These are phyloP conservation scores for Moricandia arvensis DNA, from an alignment of 345 rosid genomes.

Conservation along the genomic window DNA sequence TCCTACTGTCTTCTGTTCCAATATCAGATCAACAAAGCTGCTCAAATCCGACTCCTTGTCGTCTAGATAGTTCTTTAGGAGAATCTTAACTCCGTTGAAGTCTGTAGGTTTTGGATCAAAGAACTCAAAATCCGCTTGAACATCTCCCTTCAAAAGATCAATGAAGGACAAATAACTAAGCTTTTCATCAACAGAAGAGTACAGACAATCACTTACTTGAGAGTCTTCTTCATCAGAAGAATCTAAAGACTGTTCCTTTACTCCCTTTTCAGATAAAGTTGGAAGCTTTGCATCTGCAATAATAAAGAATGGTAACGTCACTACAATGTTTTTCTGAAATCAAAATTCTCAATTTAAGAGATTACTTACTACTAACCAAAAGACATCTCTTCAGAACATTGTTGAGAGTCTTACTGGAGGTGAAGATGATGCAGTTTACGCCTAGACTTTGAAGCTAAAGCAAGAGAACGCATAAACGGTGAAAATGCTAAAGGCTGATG, in stretches of 20 bases:
- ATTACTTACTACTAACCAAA: constrained; percentile 32
- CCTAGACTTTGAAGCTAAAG: constrained; percentile 45
- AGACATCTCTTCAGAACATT: constrained; percentile 28
- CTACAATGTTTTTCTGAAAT: constrained; percentile 34
- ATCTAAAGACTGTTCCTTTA: constrained; percentile 28
- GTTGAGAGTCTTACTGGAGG: constrained; percentile 14
- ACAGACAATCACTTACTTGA: constrained; percentile 27
- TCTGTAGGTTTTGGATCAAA: constrained; percentile 83
- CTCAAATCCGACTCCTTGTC: constrained; percentile 81
- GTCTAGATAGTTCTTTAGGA: constrained; percentile 69
- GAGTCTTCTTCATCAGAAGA: constrained; percentile 64
- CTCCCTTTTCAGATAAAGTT: constrained; percentile 14
- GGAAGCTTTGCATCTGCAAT: constrained; percentile 27
- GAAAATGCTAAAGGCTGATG: constrained; percentile 63
- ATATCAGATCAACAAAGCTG: constrained; percentile 77
- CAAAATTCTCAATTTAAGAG: not conserved
- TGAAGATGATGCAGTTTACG: constrained; percentile 29
- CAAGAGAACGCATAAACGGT: constrained; percentile 62
- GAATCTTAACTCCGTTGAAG: constrained; percentile 73
- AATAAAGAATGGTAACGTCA: constrained; percentile 16
- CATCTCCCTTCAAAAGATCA: constrained; percentile 51
- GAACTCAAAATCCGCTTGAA: constrained; percentile 91
- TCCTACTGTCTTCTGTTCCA: constrained; percentile 85
- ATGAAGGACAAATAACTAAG: not conserved
- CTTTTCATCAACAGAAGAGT: not conserved